These are phyloP conservation scores for Glebionis coronaria DNA, from an alignment of 129 eudicot genomes.

Conservation along the genomic window DNA sequence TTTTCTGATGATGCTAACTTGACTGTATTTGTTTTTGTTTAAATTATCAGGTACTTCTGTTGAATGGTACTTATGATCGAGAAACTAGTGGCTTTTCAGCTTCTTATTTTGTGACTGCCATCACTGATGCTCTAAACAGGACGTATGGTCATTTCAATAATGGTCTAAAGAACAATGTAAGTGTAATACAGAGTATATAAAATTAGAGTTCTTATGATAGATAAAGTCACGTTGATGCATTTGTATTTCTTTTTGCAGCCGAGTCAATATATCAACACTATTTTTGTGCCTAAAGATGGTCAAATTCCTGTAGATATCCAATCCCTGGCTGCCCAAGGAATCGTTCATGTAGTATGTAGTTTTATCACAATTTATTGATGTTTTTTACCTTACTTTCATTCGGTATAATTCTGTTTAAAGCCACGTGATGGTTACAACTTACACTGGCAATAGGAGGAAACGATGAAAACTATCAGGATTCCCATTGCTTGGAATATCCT, in stretches of 20 bases:
- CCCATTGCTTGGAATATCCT: not conserved
- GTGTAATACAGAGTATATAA: slow-evolving; percentile 28
- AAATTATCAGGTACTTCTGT: slow-evolving; percentile 70
- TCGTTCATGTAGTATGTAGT: slow-evolving; percentile 60
- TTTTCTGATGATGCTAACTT: not conserved
- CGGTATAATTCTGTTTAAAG: not conserved
- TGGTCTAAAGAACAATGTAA: slow-evolving; percentile 63
- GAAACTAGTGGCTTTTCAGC: slow-evolving; percentile 87
- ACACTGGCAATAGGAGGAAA: no score
- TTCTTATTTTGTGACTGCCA: slow-evolving; percentile 82
- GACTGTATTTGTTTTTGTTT: not conserved
- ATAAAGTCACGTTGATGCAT: not conserved
- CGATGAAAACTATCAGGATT: no score
- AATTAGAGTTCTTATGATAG: not conserved
- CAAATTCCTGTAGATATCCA: slow-evolving; percentile 62
- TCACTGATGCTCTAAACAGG: slow-evolving; percentile 87
- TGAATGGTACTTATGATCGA: slow-evolving; percentile 84
- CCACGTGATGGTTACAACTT: no score
- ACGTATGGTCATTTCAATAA: slow-evolving; percentile 70
- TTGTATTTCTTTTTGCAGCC: slow-evolving; percentile 52
- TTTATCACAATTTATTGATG: not conserved
- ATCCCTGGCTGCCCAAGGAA: slow-evolving; percentile 67
- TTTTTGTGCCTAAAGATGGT: slow-evolving; percentile 81
- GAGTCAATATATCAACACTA: slow-evolving; percentile 67
- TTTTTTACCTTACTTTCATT: not conserved